Evolutionary conservation across 129 eudicot genomes (phyloP).

Genomic region (carrot (Daucus carota)): DH1_v3.0 NC_030389.2:40681001-40681500

Average conservation of each 20-base stretch:
- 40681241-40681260: background rate
- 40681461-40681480: background rate
- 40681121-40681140: background rate
- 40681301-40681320: too few species aligned
- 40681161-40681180: too few species aligned
- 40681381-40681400: background rate
- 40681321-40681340: too few species aligned
- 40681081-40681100: too few species aligned
- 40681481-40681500: background rate
- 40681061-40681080: background rate
- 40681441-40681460: background rate
- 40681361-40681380: background rate
- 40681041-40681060: too few species aligned
- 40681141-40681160: too few species aligned
- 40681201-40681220: too few species aligned
- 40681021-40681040: background rate
- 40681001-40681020: background rate
- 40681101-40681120: background rate
- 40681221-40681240: too few species aligned
- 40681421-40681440: background rate
- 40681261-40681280: background rate
- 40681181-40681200: background rate
- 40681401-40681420: background rate
- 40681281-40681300: background rate
- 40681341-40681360: background rate